A percentile compares a stretch with the other conserved stretches of the same genome.
Evolutionary conservation across 2,329 filamentous ascomycete genomes (phyloP).

Genomic region (Stemphylium vesicarium): DNA sequence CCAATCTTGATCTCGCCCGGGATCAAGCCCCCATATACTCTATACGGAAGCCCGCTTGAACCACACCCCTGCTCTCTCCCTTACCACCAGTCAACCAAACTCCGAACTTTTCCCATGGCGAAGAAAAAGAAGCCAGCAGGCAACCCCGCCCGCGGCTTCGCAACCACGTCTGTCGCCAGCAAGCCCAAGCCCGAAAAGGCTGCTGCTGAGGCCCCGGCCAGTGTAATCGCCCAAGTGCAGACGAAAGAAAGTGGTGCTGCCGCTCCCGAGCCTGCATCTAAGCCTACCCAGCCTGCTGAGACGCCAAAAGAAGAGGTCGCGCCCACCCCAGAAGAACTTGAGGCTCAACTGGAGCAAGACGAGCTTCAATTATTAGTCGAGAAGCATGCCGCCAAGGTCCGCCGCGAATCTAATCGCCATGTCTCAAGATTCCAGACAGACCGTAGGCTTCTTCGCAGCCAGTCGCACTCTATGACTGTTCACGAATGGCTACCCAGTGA

Average conservation of each 20-base stretch:
- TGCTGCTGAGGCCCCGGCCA: constrained; percentile 24
- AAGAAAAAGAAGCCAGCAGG: constrained; percentile 91
- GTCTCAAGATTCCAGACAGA: constrained; percentile 82
- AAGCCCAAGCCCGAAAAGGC: constrained; percentile 65
- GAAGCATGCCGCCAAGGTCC: constrained; percentile 78
- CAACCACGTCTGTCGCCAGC: constrained; percentile 89
- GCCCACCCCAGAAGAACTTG: constrained; percentile 83
- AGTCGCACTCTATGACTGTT: constrained; percentile 75
- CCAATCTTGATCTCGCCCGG: constrained; percentile 44
- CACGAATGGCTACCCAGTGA: constrained; percentile 82
- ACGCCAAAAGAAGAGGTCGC: constrained; percentile 49
- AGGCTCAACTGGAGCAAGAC: constrained; percentile 86
- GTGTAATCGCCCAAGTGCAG: constrained; percentile 9
- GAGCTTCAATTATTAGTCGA: constrained; percentile 88
- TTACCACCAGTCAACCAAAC: background rate
- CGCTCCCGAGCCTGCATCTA: constrained; percentile 9
- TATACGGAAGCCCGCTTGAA: constrained; percentile 38
- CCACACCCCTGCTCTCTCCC: constrained; percentile 1
- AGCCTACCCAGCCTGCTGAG: constrained; percentile 12
- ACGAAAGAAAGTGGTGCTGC: constrained; percentile 22
- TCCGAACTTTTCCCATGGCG: constrained; percentile 63
- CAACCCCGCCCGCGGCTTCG: constrained; percentile 90
- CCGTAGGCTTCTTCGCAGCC: constrained; percentile 77
- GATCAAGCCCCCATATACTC: constrained; percentile 47
- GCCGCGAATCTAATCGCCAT: constrained; percentile 79